These are phyloP conservation scores for Cladobotryum mycophilum DNA, from an alignment of 2,329 filamentous ascomycete genomes.

Conservation along the genomic window DNA sequence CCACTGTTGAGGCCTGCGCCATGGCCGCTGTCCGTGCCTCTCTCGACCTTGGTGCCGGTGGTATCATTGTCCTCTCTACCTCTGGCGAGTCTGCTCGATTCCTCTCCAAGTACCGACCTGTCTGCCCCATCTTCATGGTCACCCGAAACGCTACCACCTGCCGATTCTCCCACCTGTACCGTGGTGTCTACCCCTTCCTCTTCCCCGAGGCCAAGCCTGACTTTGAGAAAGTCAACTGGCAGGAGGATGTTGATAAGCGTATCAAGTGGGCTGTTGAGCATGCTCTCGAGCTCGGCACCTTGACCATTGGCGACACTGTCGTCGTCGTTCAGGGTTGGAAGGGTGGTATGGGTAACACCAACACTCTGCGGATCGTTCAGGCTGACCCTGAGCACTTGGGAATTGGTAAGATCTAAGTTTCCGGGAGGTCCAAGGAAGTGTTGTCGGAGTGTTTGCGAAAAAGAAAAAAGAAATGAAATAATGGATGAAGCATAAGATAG, in stretches of 20 bases:
- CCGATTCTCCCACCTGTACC: slow-evolving; percentile 90
- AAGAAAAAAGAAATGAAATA: slow-evolving; percentile 20
- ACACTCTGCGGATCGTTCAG: slow-evolving; percentile 64
- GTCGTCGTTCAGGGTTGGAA: slow-evolving; percentile 88
- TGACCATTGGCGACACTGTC: slow-evolving; percentile 66
- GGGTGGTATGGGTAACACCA: slow-evolving; percentile 87
- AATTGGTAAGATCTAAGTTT: slow-evolving; percentile 37
- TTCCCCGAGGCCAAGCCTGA: slow-evolving; percentile 93
- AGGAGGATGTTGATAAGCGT: slow-evolving; percentile 95
- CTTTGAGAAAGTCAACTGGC: slow-evolving; percentile 89
- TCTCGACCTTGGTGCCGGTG: slow-evolving; percentile 91
- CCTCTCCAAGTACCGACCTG: slow-evolving; percentile 95
- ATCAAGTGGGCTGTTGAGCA: slow-evolving; percentile 94
- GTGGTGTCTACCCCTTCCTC: slow-evolving; percentile 95
- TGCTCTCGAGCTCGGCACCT: slow-evolving; percentile 74
- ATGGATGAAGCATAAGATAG: slow-evolving; percentile 18
- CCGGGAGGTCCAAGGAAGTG: slow-evolving; percentile 6
- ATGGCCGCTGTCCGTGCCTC: slow-evolving; percentile 96
- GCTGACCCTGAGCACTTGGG: slow-evolving; percentile 54
- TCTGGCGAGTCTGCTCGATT: slow-evolving; percentile 92
- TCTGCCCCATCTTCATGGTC: slow-evolving; percentile 99
- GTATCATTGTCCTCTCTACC: slow-evolving; percentile 92
- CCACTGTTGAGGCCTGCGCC: slow-evolving; percentile 86
- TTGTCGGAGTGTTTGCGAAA: slow-evolving; percentile 11
- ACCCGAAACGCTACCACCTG: slow-evolving; percentile 79